A percentile compares a stretch with the other conserved stretches of the same genome.
Evolutionary conservation across 2,329 filamentous ascomycete species (phyloP).

Genomic region (Bipolaris cookei): DNA sequence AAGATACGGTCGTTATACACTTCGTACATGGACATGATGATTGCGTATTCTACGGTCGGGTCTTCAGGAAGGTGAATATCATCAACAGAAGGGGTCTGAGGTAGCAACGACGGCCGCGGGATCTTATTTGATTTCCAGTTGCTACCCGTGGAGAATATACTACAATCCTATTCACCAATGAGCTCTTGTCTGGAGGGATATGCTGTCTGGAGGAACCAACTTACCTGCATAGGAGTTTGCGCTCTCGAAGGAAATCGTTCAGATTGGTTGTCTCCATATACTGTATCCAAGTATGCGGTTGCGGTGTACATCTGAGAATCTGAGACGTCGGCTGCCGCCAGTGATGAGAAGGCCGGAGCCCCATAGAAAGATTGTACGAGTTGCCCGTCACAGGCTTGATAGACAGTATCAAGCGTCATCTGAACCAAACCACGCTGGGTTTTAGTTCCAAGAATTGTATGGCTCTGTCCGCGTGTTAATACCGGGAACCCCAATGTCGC

Average conservation of each 20-base stretch:
- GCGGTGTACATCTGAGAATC: slow-evolving; percentile 80
- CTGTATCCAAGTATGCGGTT: slow-evolving; percentile 75
- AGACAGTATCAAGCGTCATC: slow-evolving; percentile 87
- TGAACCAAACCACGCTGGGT: slow-evolving; percentile 89
- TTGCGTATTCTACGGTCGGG: slow-evolving; percentile 76
- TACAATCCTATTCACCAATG: slow-evolving; percentile 58
- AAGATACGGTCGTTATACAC: slow-evolving; percentile 99
- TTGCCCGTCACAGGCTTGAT: slow-evolving; percentile 76
- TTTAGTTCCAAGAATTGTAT: slow-evolving; percentile 91
- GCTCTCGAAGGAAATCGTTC: slow-evolving; percentile 55
- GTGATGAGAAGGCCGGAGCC: slow-evolving; percentile 71
- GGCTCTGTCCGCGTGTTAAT: slow-evolving; percentile 66
- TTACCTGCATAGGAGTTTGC: slow-evolving; percentile 56
- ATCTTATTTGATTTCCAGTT: slow-evolving; percentile 62
- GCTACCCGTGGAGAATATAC: slow-evolving; percentile 63
- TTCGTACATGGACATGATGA: slow-evolving; percentile 97
- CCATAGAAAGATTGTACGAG: slow-evolving; percentile 67
- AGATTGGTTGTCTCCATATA: slow-evolving; percentile 73
- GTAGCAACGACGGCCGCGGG: slow-evolving; percentile 72
- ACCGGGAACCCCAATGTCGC: slow-evolving; percentile 1
- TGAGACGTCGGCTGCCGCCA: slow-evolving; percentile 77
- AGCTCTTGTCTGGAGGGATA: slow-evolving; percentile 32
- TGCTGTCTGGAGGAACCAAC: slow-evolving; percentile 31
- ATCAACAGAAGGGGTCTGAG: slow-evolving; percentile 76
- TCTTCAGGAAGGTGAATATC: slow-evolving; percentile 71